Conservation (phyloP, 2,329 filamentous ascomycete species). For the Colletotrichum lini region DNA sequence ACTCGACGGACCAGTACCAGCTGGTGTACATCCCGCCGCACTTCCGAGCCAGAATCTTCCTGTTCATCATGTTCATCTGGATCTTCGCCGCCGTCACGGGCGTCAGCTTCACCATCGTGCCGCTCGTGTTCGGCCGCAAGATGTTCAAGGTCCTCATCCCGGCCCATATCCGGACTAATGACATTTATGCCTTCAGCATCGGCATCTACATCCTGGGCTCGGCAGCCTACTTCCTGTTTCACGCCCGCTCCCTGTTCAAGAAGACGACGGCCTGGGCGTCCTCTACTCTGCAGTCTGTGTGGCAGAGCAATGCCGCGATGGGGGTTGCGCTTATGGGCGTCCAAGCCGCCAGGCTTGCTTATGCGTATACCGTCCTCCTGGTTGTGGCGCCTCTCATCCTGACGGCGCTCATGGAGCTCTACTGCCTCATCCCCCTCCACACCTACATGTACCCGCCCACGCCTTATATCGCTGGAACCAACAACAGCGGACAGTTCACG, state of each 20-base stretch:
- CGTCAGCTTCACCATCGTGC: slow-evolving; percentile 86
- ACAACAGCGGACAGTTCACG: slow-evolving; percentile 46
- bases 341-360: slow-evolving; percentile 68
- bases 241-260: slow-evolving; percentile 58
- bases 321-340: slow-evolving; percentile 48
- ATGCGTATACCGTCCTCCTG: slow-evolving; percentile 81
- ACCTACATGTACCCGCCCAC: slow-evolving; percentile 74
- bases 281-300: slow-evolving; percentile 46
- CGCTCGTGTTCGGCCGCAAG: slow-evolving; percentile 85
- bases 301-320: slow-evolving; percentile 51
- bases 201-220: slow-evolving; percentile 87
- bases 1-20: slow-evolving; percentile 74
- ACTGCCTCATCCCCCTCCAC: slow-evolving; percentile 88
- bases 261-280: slow-evolving; percentile 51
- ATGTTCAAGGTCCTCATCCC: slow-evolving; percentile 84
- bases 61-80: slow-evolving; percentile 94
- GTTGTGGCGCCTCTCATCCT: slow-evolving; percentile 87
- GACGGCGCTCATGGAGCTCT: slow-evolving; percentile 87
- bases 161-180: slow-evolving; percentile 82
- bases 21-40: slow-evolving; percentile 87
- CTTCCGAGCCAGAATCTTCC: slow-evolving; percentile 84
- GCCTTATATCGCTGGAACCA: slow-evolving; percentile 39
- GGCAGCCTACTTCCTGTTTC: slow-evolving; percentile 72
- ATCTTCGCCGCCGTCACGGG: slow-evolving; percentile 91
- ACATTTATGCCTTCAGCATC: slow-evolving; percentile 95